phyloP scores from a whole-genome alignment of 1,284 basidiomycete species.

The Cutaneotrichosporon sp. region DNA sequence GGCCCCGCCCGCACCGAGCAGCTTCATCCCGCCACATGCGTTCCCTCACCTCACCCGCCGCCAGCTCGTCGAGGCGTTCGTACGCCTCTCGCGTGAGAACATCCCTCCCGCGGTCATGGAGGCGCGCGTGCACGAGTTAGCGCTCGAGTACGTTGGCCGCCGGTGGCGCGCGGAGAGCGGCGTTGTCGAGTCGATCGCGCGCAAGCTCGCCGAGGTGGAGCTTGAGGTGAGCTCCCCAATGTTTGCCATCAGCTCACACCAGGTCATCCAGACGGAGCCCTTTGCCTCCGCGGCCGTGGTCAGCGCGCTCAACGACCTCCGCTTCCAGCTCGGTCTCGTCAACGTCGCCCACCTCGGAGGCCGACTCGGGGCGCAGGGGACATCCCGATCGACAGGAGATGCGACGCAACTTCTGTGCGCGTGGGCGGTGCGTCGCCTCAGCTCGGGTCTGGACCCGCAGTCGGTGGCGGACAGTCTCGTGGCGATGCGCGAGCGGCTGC shows the following conservation, averaged over 20 bases:
- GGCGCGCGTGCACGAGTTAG: slow-evolving; percentile 27
- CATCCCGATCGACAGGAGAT: background rate
- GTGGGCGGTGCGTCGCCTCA: slow-evolving; percentile 35
- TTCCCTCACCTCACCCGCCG: slow-evolving; percentile 28
- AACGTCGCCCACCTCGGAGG: slow-evolving; percentile 31
- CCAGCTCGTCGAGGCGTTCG: slow-evolving; percentile 36
- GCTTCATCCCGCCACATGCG: slow-evolving; percentile 16
- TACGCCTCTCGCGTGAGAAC: slow-evolving; percentile 19
- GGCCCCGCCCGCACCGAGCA: background rate
- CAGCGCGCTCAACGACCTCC: slow-evolving; percentile 31
- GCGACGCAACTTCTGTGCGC: slow-evolving; percentile 14
- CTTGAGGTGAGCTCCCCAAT: slow-evolving; percentile 44
- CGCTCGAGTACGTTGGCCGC: slow-evolving; percentile 38
- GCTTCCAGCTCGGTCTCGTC: slow-evolving; percentile 40
- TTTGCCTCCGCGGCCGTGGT: slow-evolving; percentile 23
- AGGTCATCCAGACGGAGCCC: slow-evolving; percentile 29
- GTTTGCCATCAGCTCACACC: slow-evolving; percentile 23
- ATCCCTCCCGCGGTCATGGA: background rate
- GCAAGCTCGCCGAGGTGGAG: slow-evolving; percentile 47
- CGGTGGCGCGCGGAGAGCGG: slow-evolving; percentile 29
- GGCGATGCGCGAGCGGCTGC: slow-evolving; percentile 18
- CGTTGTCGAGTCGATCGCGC: slow-evolving; percentile 33
- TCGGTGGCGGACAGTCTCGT: slow-evolving; percentile 21
- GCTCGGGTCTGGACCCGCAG: slow-evolving; percentile 21
- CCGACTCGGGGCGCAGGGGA: slow-evolving; percentile 18